Evolutionary conservation across 306 rosid species (phyloP), one percentile per base, ranked within the genome.

Genomic region (Trifolium fragiferum): DNA sequence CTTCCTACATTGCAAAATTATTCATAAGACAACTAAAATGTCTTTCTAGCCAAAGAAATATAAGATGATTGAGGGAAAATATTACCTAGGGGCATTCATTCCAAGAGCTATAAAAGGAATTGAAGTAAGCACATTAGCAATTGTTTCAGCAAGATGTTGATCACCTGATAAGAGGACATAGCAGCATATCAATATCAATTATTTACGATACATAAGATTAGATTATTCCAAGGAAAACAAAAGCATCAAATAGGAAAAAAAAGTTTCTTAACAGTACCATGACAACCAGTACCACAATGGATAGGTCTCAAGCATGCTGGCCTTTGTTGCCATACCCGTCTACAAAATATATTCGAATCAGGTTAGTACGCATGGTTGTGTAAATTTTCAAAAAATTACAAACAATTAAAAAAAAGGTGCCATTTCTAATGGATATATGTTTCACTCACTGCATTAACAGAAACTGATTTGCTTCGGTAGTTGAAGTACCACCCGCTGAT

Each of bases 71-170:
- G n/a, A 76, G 57, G 61, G 16, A 75, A 76, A 49, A 65, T 75
- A 67, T 64, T 67, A 88, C 99, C 99, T 94, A 12, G 99, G 99
- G 74, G 93, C 82, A 27, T 87, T 84, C 19, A 92, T 43, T 85
- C 99, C 99, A 74, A 95, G 96, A 73, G 78, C 89, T 71, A 92
- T 77, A 66, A 95, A 95, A 59, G 98, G 97, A 79, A 92, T 82
- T 47, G 99, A 95, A 53, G 99, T 92, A 43, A 95, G 85, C 79
- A 95, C 99, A 79, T 92, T 92, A 32, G 88, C 97, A 78, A 84
- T 83, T 65, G 76, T 95, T 83, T 95, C 99, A 57, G 83, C 81
- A 23, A 92, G 64, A 86, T 37, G 78, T 77, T 43, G 68, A 85
- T 94, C 99, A 71, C 97, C 99, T 94, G 82, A 81, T 38, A 70